Conservation (phyloP, 192 early-diverging fungal species). For the Podila minutissima region DNA sequence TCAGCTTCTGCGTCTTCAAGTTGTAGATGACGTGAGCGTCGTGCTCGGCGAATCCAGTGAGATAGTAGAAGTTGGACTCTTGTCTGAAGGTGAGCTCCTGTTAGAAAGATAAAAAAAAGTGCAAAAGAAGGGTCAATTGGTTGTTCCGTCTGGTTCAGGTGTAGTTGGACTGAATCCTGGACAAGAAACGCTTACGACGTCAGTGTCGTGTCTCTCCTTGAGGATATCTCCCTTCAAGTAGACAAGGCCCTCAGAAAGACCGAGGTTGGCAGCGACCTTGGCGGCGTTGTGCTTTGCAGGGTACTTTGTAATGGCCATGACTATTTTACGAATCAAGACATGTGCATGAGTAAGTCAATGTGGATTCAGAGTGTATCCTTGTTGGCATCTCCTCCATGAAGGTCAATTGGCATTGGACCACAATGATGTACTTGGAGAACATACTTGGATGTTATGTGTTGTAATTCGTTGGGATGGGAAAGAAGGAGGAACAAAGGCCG, state of each 20-base stretch:
- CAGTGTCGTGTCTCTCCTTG: constrained; percentile 75
- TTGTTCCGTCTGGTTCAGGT: constrained; percentile 27
- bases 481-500: too few relatives aligned
- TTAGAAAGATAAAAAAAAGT: constrained; percentile 34
- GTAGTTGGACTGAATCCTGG: not conserved
- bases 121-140: constrained; percentile 12
- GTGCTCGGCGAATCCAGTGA: constrained; percentile 83
- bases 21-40: constrained; percentile 80
- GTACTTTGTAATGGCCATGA: constrained; percentile 49
- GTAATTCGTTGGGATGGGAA: not conserved
- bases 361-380: too few relatives aligned
- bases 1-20: constrained; percentile 67
- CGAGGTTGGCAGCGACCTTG: constrained; percentile 68
- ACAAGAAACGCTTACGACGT: constrained; percentile 60
- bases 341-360: too few relatives aligned
- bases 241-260: constrained; percentile 67
- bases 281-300: constrained; percentile 73
- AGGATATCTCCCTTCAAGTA: constrained; percentile 70
- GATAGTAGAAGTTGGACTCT: constrained; percentile 90
- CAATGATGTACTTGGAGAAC: not conserved
- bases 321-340: not conserved
- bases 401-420: too few relatives aligned
- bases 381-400: too few relatives aligned
- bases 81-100: constrained; percentile 84
- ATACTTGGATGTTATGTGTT: not conserved